Evolutionary conservation across 2,329 filamentous ascomycete species (phyloP).

Genomic region (Diaporthe caulivora): DNA sequence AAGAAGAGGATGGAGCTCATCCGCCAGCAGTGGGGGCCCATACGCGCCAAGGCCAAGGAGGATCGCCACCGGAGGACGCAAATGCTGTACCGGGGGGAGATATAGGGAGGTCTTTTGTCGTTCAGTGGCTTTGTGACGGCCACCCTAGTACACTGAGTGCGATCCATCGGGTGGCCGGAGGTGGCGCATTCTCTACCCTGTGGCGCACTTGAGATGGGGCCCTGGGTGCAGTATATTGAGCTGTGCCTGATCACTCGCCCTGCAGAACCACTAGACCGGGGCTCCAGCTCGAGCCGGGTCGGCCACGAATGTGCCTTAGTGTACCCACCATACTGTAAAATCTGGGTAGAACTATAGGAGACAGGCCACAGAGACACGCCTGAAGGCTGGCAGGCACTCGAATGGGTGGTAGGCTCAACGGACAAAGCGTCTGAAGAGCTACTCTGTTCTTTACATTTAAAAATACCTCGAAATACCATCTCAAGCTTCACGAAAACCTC

Average conservation of each 20-base stretch:
- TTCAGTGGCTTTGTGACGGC: not conserved
- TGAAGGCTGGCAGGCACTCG: slow-evolving; percentile 1
- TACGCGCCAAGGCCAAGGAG: slow-evolving; percentile 65
- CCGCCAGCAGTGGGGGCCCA: slow-evolving; percentile 69
- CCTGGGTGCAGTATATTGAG: not conserved
- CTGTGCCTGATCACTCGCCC: not conserved
- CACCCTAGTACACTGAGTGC: not conserved
- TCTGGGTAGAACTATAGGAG: slow-evolving; percentile 1
- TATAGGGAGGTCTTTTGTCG: slow-evolving; percentile 51
- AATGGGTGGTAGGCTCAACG: not conserved
- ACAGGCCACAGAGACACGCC: not conserved
- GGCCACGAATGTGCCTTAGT: not conserved
- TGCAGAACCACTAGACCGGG: not conserved
- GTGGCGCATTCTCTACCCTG: not conserved
- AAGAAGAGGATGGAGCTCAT: slow-evolving; percentile 60
- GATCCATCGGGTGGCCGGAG: not conserved
- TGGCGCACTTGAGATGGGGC: not conserved
- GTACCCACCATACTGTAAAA: slow-evolving; percentile 14
- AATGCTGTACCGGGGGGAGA: slow-evolving; percentile 64
- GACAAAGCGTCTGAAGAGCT: slow-evolving; percentile 2
- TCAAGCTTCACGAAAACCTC: slow-evolving; percentile 1
- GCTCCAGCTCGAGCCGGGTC: not conserved
- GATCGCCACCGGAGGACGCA: slow-evolving; percentile 66
- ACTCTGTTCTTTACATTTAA: slow-evolving; percentile 31
- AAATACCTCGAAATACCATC: slow-evolving; percentile 10